phyloP scores from a whole-genome alignment of 2,329 filamentous ascomycete species.

The Colletotrichum tabaci region DNA sequence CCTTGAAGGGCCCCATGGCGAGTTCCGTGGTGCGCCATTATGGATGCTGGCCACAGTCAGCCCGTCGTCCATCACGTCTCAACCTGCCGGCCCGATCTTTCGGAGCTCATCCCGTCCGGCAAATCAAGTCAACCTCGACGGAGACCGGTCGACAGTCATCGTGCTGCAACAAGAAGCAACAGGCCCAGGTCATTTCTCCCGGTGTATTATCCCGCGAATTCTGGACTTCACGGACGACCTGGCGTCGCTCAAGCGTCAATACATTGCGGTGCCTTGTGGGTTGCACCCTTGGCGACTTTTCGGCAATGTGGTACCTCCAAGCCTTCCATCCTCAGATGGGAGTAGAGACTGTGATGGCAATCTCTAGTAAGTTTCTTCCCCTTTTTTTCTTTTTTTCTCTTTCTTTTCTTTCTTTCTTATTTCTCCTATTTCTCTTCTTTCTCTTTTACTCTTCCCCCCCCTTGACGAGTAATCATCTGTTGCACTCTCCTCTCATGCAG shows the following conservation, averaged over 20 bases:
- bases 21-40: neutral
- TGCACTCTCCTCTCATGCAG: neutral
- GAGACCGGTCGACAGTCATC: neutral
- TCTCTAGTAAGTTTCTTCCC: constrained; percentile 59
- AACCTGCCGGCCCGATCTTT: neutral
- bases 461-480: neutral
- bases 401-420: too few species aligned
- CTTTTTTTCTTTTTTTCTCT: too few species aligned
- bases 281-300: constrained; percentile 70
- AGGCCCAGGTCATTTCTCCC: neutral
- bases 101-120: neutral
- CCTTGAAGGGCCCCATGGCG: neutral
- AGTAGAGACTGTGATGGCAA: constrained; percentile 64
- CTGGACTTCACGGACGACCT: constrained; percentile 54
- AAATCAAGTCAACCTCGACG: neutral
- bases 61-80: neutral
- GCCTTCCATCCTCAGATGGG: constrained; percentile 61
- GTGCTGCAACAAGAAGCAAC: constrained; percentile 22
- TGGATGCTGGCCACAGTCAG: neutral
- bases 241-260: constrained; percentile 67
- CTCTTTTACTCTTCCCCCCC: too few species aligned
- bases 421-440: too few species aligned
- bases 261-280: constrained; percentile 69
- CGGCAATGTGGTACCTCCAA: constrained; percentile 69
- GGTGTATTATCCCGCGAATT: constrained; percentile 44